phyloP scores from a whole-genome alignment of 352 stramenopile species.

The Phytophthora tubulina region DNA sequence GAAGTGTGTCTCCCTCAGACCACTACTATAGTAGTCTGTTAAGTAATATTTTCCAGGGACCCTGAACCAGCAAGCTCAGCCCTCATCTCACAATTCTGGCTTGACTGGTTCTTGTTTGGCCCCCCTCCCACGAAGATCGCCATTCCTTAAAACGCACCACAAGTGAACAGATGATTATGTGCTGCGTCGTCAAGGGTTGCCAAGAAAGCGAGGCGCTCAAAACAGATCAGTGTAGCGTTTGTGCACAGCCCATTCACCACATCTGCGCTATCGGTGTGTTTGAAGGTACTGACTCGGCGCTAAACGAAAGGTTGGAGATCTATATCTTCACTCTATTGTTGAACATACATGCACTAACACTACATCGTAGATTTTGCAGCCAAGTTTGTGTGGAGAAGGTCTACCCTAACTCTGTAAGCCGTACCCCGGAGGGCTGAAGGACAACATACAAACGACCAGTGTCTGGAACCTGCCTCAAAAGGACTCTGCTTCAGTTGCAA shows the following conservation, averaged over 20 bases:
- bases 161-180: background rate
- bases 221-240: constrained; percentile 10
- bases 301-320: no score
- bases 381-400: background rate
- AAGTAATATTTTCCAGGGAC: no score
- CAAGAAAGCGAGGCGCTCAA: constrained; percentile 6
- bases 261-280: no score
- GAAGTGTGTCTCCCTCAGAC: no score
- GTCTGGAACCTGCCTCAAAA: background rate
- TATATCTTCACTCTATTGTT: no score
- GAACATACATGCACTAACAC: no score
- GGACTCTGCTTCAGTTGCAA: constrained; percentile 3
- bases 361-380: constrained; percentile 1
- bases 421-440: constrained; percentile 9
- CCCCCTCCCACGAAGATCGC: background rate
- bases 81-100: background rate
- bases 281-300: no score
- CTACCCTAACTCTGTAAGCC: background rate
- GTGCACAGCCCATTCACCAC: no score
- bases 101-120: background rate
- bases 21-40: no score
- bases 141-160: no score
- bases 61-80: background rate
- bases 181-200: constrained; percentile 2
- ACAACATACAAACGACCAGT: constrained; percentile 11